Conservation (phyloP, 352 stramenopile species). For the Pythium vanterpoolii region DNA sequence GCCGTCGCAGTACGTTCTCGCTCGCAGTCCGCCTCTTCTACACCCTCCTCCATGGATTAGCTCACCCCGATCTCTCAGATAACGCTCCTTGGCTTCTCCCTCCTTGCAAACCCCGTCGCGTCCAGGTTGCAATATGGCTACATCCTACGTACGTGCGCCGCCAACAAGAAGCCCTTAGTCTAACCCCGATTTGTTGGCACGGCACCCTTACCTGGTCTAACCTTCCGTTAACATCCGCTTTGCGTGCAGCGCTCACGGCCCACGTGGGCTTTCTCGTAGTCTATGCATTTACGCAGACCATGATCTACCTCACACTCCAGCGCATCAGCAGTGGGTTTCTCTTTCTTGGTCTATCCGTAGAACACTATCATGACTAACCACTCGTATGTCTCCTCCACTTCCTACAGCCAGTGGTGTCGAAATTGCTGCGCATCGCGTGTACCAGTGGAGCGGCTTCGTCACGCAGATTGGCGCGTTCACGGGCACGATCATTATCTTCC, state of each 20-base stretch:
- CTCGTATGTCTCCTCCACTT: not conserved
- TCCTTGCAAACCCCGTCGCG: constrained; percentile 38
- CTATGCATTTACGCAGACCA: constrained; percentile 72
- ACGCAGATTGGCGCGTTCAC: constrained; percentile 63
- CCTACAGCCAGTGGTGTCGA: not conserved
- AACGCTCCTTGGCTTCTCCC: constrained; percentile 43
- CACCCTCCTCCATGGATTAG: not conserved
- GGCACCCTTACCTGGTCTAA: not conserved
- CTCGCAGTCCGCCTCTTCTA: not conserved
- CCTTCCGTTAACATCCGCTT: not conserved
- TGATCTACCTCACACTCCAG: constrained; percentile 71
- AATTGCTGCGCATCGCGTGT: constrained; percentile 40
- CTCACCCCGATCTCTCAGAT: constrained; percentile 17
- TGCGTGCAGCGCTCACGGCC: constrained; percentile 30
- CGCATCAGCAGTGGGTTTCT: constrained; percentile 31
- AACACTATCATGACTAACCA: not conserved
- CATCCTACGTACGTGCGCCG: constrained; percentile 40
- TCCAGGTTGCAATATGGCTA: constrained; percentile 36
- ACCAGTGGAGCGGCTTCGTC: constrained; percentile 68
- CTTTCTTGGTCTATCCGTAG: not conserved
- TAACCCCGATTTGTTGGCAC: too few relatives aligned
- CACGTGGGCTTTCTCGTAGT: constrained; percentile 55
- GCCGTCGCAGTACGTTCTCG: constrained; percentile 37
- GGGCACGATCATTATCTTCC: constrained; percentile 59
- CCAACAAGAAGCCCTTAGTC: not conserved